Evolutionary conservation across 2,329 filamentous ascomycete genomes (phyloP).

Genomic region (Pseudonectria foliicola): DNA sequence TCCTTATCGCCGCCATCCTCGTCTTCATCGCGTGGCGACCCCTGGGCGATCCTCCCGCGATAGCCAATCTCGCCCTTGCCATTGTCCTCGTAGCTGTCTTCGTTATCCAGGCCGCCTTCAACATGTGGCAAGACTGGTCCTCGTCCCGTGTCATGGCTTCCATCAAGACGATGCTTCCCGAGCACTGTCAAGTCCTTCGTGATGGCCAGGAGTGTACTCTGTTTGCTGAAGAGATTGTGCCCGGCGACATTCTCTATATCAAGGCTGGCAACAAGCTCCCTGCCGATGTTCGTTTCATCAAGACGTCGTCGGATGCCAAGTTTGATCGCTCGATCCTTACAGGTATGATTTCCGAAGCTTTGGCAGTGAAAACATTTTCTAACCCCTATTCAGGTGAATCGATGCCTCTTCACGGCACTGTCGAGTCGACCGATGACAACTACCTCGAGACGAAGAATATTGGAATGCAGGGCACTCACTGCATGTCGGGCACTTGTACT

Average conservation of each 20-base stretch:
- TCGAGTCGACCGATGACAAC: slow-evolving; percentile 63
- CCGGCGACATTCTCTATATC: slow-evolving; percentile 62
- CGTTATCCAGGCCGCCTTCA: slow-evolving; percentile 61
- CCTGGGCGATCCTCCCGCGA: slow-evolving; percentile 60
- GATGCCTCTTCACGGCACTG: slow-evolving; percentile 53
- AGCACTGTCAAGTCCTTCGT: slow-evolving; percentile 59
- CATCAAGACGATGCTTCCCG: slow-evolving; percentile 74
- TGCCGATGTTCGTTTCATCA: slow-evolving; percentile 64
- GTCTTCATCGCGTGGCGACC: slow-evolving; percentile 75
- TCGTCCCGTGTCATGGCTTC: slow-evolving; percentile 71
- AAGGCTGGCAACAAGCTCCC: slow-evolving; percentile 68
- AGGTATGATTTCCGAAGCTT: slow-evolving; percentile 1
- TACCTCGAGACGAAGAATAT: slow-evolving; percentile 73
- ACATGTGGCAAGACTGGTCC: slow-evolving; percentile 68
- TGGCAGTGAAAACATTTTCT: neutral
- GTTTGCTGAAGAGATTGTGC: slow-evolving; percentile 56
- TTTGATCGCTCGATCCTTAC: slow-evolving; percentile 68
- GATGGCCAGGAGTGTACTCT: slow-evolving; percentile 46
- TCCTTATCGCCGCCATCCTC: slow-evolving; percentile 60
- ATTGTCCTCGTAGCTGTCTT: slow-evolving; percentile 68
- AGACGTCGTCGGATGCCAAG: slow-evolving; percentile 61
- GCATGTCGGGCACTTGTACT: slow-evolving; percentile 58
- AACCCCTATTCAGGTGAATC: slow-evolving; percentile 47
- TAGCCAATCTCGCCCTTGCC: slow-evolving; percentile 64
- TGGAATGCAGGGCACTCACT: slow-evolving; percentile 73